Base-by-base conservation (phyloP, 2,329 filamentous ascomycete species). In the Diaporthe ilicicola region DNA sequence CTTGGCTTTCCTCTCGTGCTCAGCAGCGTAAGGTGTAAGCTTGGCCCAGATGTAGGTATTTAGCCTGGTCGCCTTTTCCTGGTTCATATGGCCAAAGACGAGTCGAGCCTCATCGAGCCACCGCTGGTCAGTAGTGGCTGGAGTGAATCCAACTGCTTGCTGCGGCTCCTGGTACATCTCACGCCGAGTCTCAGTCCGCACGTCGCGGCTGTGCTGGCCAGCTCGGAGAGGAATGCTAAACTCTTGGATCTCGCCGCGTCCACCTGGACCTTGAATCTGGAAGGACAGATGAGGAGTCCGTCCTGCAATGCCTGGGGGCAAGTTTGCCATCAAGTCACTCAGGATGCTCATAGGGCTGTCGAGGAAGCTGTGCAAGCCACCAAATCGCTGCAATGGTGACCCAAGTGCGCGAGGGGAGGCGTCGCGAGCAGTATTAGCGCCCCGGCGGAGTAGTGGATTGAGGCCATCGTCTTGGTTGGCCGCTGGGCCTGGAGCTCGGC, bases 51-150 rank as follows among this genome's bases (percentile, higher is more conserved):
- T 88, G 2, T 90, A 87, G 74, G 89, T 91, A 74, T 91, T 82
- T 19, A 97, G 85, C 67, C 89, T 89, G 72, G 88, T 85, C 2
- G 91, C 88, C 78, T 93, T 93, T 61, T 97, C 94, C 4, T 88
- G 79, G 66, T 91, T 88, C 61, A 83, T 86, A 27, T 85, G 82
- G 32, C 93, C 93, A 80, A 96, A 98, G 0, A 98, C 87, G 80
- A 99, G 91, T 74, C 92, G 91, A 10, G 94, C 92, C 80, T 98
- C 97, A 78, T 98, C 94, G 78, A 93, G 90, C 92, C 97, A 99
- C 73, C 96, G 91, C 67, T 88, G 87, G 69, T 88, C 85, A 1
- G 96, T 98, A 10, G 89, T 86, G 46, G 90, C 89, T 10, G 94
- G 86, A 24, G 87, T 84, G 79, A 98, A 98, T 3, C 90, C 85